Percentiles rank a stretch among this genome's conserved stretches.
Evolutionary conservation across 2,329 filamentous ascomycete genomes (phyloP).

Genomic region (Clarireedia paspali): DNA sequence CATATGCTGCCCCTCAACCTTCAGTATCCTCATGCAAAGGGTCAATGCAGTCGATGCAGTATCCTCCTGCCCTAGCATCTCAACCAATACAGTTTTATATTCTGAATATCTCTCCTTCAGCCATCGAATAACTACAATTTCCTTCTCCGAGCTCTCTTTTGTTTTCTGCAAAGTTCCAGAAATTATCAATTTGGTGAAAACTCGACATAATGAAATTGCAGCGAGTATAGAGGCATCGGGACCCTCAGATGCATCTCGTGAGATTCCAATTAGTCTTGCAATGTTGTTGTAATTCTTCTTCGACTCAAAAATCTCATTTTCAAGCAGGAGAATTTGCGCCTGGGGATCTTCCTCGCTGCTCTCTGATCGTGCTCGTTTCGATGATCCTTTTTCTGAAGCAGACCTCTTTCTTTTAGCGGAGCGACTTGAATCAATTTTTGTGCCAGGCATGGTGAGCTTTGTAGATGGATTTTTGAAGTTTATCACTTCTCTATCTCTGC

Average conservation of each 20-base stretch:
- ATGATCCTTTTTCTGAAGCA: constrained; percentile 39
- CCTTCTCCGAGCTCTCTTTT: constrained; percentile 61
- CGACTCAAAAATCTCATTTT: constrained; percentile 75
- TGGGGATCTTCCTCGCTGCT: constrained; percentile 46
- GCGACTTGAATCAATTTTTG: constrained; percentile 10
- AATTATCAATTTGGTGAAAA: constrained; percentile 75
- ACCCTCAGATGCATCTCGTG: constrained; percentile 42
- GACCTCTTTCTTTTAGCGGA: constrained; percentile 40
- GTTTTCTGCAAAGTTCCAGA: constrained; percentile 62
- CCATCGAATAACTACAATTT: constrained; percentile 69
- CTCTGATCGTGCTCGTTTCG: constrained; percentile 36
- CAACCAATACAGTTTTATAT: constrained; percentile 56
- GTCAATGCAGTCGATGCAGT: constrained; percentile 67
- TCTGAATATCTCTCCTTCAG: constrained; percentile 66
- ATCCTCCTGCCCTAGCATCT: constrained; percentile 52
- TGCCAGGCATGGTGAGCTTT: constrained; percentile 23
- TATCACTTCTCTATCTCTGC: background rate
- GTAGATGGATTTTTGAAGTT: background rate
- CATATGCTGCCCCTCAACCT: constrained; percentile 63
- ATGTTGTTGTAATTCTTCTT: constrained; percentile 92
- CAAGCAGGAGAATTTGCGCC: constrained; percentile 64
- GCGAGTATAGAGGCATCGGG: constrained; percentile 57
- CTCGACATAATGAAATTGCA: constrained; percentile 73
- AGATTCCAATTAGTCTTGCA: constrained; percentile 56
- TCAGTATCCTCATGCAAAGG: constrained; percentile 74